Evolutionary conservation across 202 grass and related monocot genomes (phyloP).

Genomic region (Miscanthus sacchariflorus): DNA sequence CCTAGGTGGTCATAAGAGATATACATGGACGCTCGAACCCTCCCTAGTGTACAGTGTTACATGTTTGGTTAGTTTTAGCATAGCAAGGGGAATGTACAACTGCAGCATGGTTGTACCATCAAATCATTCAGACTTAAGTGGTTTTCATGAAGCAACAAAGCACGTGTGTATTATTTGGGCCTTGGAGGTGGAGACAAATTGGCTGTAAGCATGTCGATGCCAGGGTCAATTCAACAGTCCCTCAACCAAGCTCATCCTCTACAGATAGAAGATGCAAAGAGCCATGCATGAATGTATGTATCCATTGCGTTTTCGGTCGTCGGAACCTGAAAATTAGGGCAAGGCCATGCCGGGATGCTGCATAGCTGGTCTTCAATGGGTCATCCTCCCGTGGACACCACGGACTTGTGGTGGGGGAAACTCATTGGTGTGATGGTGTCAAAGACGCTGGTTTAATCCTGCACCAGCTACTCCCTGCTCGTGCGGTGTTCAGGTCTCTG

Average conservation of each 20-base stretch:
- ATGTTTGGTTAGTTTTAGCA: constrained; percentile 13
- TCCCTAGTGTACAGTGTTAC: neutral
- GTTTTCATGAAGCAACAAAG: neutral
- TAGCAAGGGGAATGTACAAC: neutral
- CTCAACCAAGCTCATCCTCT: constrained; percentile 37
- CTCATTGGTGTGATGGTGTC: constrained; percentile 8
- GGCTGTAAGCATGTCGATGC: neutral
- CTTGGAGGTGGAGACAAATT: constrained; percentile 13
- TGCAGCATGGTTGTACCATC: neutral
- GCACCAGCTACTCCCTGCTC: constrained; percentile 6
- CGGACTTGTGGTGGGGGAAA: constrained; percentile 16
- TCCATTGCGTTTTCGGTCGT: neutral
- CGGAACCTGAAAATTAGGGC: too few species aligned
- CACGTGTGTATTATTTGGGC: neutral
- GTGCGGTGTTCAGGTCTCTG: constrained; percentile 27
- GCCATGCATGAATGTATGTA: constrained; percentile 24
- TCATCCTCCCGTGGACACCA: neutral
- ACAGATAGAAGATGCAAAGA: constrained; percentile 1
- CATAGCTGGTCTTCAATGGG: constrained; percentile 22
- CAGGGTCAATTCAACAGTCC: constrained; percentile 12
- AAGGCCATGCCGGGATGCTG: too few species aligned
- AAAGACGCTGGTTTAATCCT: constrained; percentile 11
- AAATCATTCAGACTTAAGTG: neutral
- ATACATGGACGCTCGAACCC: too few species aligned
- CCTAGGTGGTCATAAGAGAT: too few species aligned